A percentile compares a stretch with the other conserved stretches of the same genome.
These are phyloP conservation scores for Botrytis deweyae DNA, from an alignment of 2,329 filamentous ascomycete genomes.

Conservation along the genomic window DNA sequence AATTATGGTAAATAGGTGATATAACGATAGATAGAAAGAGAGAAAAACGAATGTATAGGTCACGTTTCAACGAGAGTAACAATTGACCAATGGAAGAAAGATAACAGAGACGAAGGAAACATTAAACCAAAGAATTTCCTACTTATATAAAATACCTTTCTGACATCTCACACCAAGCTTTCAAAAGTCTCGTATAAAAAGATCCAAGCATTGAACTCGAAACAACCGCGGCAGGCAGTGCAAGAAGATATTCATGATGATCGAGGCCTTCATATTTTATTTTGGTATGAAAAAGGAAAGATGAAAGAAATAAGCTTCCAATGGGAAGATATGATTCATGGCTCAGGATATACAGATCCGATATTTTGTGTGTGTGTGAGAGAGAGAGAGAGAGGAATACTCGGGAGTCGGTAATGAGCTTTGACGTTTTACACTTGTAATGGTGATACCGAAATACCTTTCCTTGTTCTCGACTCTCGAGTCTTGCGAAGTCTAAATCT, in stretches of 20 bases:
- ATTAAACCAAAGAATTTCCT: neutral
- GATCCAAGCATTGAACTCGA: conserved; percentile 9
- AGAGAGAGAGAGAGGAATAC: neutral
- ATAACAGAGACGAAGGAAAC: neutral
- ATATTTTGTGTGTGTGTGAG: neutral
- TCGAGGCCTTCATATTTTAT: neutral
- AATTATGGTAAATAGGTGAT: neutral
- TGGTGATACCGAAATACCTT: neutral
- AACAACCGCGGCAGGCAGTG: neutral
- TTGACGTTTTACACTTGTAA: conserved; percentile 15
- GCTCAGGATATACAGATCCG: neutral
- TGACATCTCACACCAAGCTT: neutral
- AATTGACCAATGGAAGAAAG: neutral
- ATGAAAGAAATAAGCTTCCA: neutral
- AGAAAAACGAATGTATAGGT: conserved; percentile 12
- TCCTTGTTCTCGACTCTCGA: neutral
- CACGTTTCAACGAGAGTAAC: neutral
- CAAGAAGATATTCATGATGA: neutral
- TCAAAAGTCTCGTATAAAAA: neutral
- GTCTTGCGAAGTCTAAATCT: neutral
- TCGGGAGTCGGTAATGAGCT: neutral
- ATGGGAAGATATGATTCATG: neutral
- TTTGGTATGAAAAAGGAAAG: neutral
- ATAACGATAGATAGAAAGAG: neutral
- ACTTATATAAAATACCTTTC: neutral